Base-by-base conservation (phyloP, 768 basidiomycete species). In the Guyanaporus albipodus region DNA sequence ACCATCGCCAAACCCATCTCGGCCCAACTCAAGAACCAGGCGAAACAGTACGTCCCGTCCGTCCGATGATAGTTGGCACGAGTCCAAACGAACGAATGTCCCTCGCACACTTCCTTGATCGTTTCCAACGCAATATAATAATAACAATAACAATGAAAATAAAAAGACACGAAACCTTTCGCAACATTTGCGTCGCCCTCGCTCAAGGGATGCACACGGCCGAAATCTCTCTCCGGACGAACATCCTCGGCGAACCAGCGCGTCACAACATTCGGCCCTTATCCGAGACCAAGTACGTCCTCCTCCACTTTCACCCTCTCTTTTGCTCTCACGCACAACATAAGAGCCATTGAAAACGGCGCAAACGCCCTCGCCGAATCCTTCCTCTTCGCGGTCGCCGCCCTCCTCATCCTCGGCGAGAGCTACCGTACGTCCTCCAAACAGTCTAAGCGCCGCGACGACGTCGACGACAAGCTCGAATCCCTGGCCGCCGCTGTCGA, bases 1-100 rank as follows among this genome's bases (percentile, higher is more conserved):
- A 91, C 87, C n/a, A 63, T 89, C 61, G 87, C 88, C 42, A 91
- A 90, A 67, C 88, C 89, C 41, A 87, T 91, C 54, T 82, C 83
- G 42, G 67, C 73, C 24, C 73, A 74, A 41, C 68, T 91, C 37
- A 89, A 82, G 67, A 71, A 72, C 38, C 87, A 88, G 62, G 88
- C 83, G 0, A 79, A 74, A 56, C 77, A 87, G 87, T 89, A 55
- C 54, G 81, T 70, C 27, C 34, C 11, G 9, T 18, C 3, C 32
- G 19, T 17, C 35, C 28, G 19, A 11, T 29, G 28, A 5, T 14
- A n/a, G n/a, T n/a, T n/a, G n/a, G n/a, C n/a, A n/a, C n/a, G n/a
- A n/a, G n/a, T n/a, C n/a, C n/a, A n/a, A n/a, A n/a, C n/a, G n/a
- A n/a, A n/a, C n/a, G n/a, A n/a, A n/a, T n/a, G n/a, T n/a, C n/a